These are phyloP conservation scores for Cyclotella distinguenda DNA, from an alignment of 108 stramenopile genomes.

Conservation along the genomic window DNA sequence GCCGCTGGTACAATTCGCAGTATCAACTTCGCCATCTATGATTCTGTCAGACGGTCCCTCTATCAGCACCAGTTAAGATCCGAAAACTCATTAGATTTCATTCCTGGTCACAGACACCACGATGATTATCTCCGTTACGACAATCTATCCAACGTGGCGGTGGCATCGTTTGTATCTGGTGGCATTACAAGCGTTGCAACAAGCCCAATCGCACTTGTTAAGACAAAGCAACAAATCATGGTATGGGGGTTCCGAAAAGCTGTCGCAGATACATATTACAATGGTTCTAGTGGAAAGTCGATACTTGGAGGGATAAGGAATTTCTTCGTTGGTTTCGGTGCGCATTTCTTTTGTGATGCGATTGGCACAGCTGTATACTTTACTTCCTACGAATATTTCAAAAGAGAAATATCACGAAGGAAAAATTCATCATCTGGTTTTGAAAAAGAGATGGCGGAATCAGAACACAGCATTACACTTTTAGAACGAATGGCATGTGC, in stretches of 20 bases:
- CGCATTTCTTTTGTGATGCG: slow-evolving; percentile 63
- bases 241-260: slow-evolving; percentile 56
- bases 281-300: slow-evolving; percentile 1
- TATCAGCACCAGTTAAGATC: slow-evolving; percentile 38
- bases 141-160: slow-evolving; percentile 50
- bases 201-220: slow-evolving; percentile 60
- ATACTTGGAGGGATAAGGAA: slow-evolving; percentile 12
- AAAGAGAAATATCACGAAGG: slow-evolving; percentile 44
- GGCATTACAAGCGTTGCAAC: slow-evolving; percentile 48
- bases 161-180: slow-evolving; percentile 64
- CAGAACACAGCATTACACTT: slow-evolving; percentile 31
- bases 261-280: slow-evolving; percentile 37
- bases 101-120: neutral
- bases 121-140: slow-evolving; percentile 61
- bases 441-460: neutral
- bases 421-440: slow-evolving; percentile 8
- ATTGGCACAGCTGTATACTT: slow-evolving; percentile 63
- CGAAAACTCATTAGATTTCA: slow-evolving; percentile 8
- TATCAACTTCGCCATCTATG: slow-evolving; percentile 76
- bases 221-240: slow-evolving; percentile 75
- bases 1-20: slow-evolving; percentile 69
- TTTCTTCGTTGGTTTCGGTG: slow-evolving; percentile 58
- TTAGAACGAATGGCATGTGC: slow-evolving; percentile 69
- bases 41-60: slow-evolving; percentile 58
- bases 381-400: slow-evolving; percentile 58